Conservation (phyloP, 306 rosid genomes). For the Fragaria iinumae region DNA sequence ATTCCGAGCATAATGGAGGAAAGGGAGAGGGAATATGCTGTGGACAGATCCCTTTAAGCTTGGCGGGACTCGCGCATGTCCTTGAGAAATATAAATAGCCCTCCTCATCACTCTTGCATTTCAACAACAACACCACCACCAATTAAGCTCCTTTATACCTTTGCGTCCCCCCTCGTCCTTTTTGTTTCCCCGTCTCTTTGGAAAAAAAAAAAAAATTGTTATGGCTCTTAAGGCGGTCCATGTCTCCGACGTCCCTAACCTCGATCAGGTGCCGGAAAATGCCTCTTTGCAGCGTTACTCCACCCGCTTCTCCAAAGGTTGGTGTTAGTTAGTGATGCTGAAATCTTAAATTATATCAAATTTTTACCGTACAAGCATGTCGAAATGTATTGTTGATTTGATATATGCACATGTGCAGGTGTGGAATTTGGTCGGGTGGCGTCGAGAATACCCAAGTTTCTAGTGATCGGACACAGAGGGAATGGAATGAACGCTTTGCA, state of each 20-base stretch:
- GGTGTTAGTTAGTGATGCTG: not conserved
- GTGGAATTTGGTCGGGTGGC: constrained; percentile 41
- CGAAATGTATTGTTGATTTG: not conserved
- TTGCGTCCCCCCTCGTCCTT: not conserved
- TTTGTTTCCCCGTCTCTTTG: not conserved
- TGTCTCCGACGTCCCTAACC: constrained; percentile 55
- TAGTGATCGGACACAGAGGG: constrained; percentile 57
- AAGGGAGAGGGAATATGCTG: constrained; percentile 2
- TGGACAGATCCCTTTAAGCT: constrained; percentile 5
- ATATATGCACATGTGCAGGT: constrained; percentile 6
- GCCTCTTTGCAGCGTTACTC: constrained; percentile 34
- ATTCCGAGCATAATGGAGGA: constrained; percentile 12
- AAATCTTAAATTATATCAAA: not conserved
- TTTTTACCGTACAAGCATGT: not conserved
- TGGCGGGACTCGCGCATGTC: not conserved
- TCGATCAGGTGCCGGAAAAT: constrained; percentile 47
- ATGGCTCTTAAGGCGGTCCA: constrained; percentile 60
- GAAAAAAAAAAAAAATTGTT: too few relatives aligned
- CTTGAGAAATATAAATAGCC: constrained; percentile 11
- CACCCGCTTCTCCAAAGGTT: constrained; percentile 39
- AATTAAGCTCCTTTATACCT: not conserved
- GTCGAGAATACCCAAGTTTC: constrained; percentile 32
- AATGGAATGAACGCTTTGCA: constrained; percentile 54
- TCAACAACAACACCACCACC: not conserved
- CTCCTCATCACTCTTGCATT: not conserved